Conservation (phyloP, 202 grass and related monocot genomes). For the Schoenoplectus tabernaemontani region DNA sequence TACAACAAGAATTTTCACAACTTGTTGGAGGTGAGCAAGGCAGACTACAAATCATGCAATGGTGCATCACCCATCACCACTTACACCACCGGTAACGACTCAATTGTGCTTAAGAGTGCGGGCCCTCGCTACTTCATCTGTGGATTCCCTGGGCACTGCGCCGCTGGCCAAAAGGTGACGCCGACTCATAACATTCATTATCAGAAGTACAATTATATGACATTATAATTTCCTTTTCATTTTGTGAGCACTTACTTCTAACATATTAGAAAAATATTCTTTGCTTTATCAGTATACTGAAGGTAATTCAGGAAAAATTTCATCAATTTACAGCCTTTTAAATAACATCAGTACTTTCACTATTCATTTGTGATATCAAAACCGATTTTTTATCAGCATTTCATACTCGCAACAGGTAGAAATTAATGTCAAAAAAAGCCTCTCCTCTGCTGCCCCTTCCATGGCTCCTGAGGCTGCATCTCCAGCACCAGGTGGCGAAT, state of each 20-base stretch:
- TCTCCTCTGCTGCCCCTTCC: constrained; percentile 54
- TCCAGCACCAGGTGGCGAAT: constrained; percentile 8
- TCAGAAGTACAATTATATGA: no score
- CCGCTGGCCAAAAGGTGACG: constrained; percentile 56
- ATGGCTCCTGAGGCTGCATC: constrained; percentile 15
- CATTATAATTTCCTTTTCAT: neutral
- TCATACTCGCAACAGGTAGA: neutral
- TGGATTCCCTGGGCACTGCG: constrained; percentile 60
- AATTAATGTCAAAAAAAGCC: constrained; percentile 1
- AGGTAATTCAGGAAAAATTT: neutral
- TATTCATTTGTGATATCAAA: neutral
- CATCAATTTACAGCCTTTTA: neutral
- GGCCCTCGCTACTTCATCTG: constrained; percentile 73
- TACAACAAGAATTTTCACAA: constrained; percentile 77
- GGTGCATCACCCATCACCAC: constrained; percentile 38
- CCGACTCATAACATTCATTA: constrained; percentile 18
- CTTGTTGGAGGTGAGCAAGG: constrained; percentile 66
- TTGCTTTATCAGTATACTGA: neutral
- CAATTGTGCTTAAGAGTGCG: constrained; percentile 44
- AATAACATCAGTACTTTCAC: neutral
- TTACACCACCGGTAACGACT: constrained; percentile 65
- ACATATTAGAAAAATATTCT: neutral
- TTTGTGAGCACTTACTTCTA: no score
- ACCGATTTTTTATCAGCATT: neutral
- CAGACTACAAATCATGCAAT: constrained; percentile 47